Conservation (phyloP, 495 filamentous ascomycete species). For the Hypoxylon lienhwacheense region DNA sequence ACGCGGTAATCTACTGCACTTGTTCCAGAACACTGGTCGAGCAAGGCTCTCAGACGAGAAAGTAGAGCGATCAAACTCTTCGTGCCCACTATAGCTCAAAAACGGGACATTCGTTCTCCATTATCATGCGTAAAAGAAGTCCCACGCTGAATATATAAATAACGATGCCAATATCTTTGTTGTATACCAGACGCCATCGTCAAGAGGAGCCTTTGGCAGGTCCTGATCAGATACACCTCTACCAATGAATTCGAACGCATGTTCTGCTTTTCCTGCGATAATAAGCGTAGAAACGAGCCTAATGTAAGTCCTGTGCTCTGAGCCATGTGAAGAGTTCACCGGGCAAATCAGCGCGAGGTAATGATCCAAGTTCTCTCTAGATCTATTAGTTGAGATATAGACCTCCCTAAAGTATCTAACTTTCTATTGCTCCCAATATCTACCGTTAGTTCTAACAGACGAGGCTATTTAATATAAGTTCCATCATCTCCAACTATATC, state of each 20-base stretch:
- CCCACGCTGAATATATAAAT: too few relatives aligned
- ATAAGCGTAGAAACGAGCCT: conserved; percentile 9
- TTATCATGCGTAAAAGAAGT: conserved; percentile 5
- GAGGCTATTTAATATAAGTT: too few relatives aligned
- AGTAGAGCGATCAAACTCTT: background rate
- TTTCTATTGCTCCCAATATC: too few relatives aligned
- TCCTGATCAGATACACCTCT: background rate
- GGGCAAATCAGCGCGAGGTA: conserved; percentile 9
- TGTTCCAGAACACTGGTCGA: too few relatives aligned
- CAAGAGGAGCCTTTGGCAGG: background rate
- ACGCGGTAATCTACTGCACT: background rate
- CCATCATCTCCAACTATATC: too few relatives aligned
- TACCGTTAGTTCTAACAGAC: too few relatives aligned
- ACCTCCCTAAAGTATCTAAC: too few relatives aligned
- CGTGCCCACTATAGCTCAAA: background rate
- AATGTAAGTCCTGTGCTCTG: background rate
- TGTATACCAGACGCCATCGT: background rate
- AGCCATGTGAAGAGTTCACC: background rate
- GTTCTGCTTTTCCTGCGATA: background rate
- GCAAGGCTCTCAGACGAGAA: too few relatives aligned
- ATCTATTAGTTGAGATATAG: conserved; percentile 9
- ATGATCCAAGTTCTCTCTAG: background rate
- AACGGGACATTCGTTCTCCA: conserved; percentile 14
- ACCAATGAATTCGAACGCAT: conserved; percentile 17
- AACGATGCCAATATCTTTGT: background rate